Base-by-base conservation (phyloP, 768 basidiomycete genomes). In the Boletus sp. region DNA sequence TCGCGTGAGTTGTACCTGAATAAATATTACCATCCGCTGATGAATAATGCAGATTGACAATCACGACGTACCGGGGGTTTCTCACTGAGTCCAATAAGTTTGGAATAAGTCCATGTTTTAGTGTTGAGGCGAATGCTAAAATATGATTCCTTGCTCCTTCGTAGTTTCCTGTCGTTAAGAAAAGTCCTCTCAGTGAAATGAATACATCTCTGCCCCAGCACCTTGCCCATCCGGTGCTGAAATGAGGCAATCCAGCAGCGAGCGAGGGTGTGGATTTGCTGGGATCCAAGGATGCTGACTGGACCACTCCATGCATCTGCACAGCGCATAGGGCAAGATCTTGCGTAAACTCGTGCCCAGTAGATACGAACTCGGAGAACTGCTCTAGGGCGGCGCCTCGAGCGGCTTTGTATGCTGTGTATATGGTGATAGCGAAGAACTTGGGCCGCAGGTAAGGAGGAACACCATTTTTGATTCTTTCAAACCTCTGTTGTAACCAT, bases 161-260 rank as follows among this genome's bases (percentile, higher is more conserved):
- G 63, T 83, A 93, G 64, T 91, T 88, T 7, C 97, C 95, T 0
- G 95, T 98, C 0, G 93, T 88, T 65, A 98, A 75, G 75, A 98
- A 96, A 35, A 99, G 76, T 1, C 97, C 97, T 54, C 93, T 84
- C 19, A 97, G 73, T 3, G 93, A 96, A 67, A 97, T 97, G 72
- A 96, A 97, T 2, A 92, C 86, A 64, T 93, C 90, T 21, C 97
- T 83, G 3, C 97, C 97, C 97, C 97, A 99, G 67, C 90, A 93
- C 47, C 97, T 81, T 14, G 95, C 95, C 97, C 97, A 99, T 6
- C 87, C 86, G 8, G 88, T 75, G 1, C 91, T 77, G 67, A 99
- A 98, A 72, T 98, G 97, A 6, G 97, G 95, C 29, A 98, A 75
- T 19, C 97, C 97, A 25, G 97, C 97, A 10, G 97, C 94, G 33